Percentiles rank a stretch among this genome's conserved stretches.
These are phyloP conservation scores for Heimioporus sp. DNA, from an alignment of 768 basidiomycete genomes.

Conservation along the genomic window DNA sequence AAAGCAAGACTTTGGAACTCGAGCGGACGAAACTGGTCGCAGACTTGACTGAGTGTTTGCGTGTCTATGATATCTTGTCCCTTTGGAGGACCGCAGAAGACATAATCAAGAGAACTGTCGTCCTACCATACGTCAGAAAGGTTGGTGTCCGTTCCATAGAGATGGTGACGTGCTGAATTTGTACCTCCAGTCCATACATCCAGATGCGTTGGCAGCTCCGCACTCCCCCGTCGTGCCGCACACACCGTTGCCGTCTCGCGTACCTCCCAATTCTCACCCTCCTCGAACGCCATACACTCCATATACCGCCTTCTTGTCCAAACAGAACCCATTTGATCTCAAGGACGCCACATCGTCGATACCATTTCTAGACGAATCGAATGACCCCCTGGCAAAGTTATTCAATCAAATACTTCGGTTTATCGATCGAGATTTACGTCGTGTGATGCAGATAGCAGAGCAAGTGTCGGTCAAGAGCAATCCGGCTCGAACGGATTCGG, in stretches of 20 bases:
- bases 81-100: slow-evolving; percentile 90
- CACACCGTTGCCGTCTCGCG: slow-evolving; percentile 53
- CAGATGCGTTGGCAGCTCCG: slow-evolving; percentile 63
- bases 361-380: slow-evolving; percentile 60
- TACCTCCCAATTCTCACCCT: slow-evolving; percentile 32
- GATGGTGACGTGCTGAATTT: neutral
- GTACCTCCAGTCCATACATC: slow-evolving; percentile 62
- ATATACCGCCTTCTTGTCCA: slow-evolving; percentile 46
- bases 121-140: slow-evolving; percentile 75
- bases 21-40: slow-evolving; percentile 61
- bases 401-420: slow-evolving; percentile 84
- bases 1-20: slow-evolving; percentile 52
- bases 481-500: slow-evolving; percentile 21
- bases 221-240: slow-evolving; percentile 76
- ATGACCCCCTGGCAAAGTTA: slow-evolving; percentile 68
- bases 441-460: slow-evolving; percentile 78
- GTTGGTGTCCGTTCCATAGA: slow-evolving; percentile 35
- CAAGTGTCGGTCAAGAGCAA: slow-evolving; percentile 52
- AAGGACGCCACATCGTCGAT: slow-evolving; percentile 33
- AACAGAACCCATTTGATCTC: slow-evolving; percentile 38
- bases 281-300: slow-evolving; percentile 57
- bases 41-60: slow-evolving; percentile 76
- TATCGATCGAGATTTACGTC: slow-evolving; percentile 68
- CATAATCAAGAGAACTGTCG: slow-evolving; percentile 68
- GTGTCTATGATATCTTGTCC: slow-evolving; percentile 75